Conservation (phyloP, 345 rosid species). For the Sisymbrium altissimum region DNA sequence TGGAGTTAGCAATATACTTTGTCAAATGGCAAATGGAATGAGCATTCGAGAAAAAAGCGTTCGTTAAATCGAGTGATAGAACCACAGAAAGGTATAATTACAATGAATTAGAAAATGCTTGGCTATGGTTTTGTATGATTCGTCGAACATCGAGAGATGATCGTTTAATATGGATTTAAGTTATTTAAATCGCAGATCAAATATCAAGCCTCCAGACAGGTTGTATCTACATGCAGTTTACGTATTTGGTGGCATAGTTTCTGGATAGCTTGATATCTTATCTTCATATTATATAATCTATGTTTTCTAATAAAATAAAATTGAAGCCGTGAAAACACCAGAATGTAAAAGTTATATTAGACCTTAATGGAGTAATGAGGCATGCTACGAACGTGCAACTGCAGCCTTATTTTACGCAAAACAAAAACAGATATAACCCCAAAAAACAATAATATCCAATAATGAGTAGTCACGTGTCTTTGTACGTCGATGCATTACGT, state of each 20-base stretch:
- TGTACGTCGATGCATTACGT: slow-evolving; percentile 10
- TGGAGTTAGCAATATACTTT: background rate
- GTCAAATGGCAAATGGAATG: background rate
- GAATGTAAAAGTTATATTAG: background rate
- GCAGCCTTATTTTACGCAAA: slow-evolving; percentile 29
- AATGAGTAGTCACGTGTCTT: slow-evolving; percentile 32
- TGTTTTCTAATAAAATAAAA: background rate
- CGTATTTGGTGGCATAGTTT: slow-evolving; percentile 34
- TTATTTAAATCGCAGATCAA: background rate
- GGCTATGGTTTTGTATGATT: slow-evolving; percentile 7
- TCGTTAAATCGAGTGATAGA: background rate
- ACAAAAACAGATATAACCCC: background rate
- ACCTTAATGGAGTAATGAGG: slow-evolving; percentile 16
- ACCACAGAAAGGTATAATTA: background rate
- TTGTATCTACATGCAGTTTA: slow-evolving; percentile 31
- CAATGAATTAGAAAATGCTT: background rate
- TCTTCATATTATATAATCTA: slow-evolving; percentile 18
- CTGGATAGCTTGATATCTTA: slow-evolving; percentile 19
- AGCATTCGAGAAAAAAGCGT: background rate
- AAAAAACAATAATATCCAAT: slow-evolving; percentile 28
- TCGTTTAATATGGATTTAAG: background rate
- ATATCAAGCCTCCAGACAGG: slow-evolving; percentile 5
- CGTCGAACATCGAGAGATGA: background rate
- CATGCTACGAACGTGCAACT: slow-evolving; percentile 34
- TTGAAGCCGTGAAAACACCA: background rate